Evolutionary conservation across 305 asterid species (phyloP).

Genomic region (Solanum aculeatissimum): DNA sequence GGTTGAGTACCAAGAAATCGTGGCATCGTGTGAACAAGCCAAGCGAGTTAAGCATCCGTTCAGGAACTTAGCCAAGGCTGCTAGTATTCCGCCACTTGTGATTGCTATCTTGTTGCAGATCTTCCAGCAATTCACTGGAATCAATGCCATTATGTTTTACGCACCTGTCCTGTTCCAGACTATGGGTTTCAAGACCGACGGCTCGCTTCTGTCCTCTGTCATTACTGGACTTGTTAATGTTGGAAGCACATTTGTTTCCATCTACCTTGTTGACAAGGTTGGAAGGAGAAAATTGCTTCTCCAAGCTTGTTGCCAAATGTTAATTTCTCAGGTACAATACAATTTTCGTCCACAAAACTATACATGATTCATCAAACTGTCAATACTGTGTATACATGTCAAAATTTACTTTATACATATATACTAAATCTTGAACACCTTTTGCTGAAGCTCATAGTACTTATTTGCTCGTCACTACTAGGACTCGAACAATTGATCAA

Average conservation of each 20-base stretch:
- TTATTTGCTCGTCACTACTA: neutral
- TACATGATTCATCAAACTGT: neutral
- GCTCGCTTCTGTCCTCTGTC: conserved; percentile 24
- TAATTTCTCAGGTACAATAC: conserved; percentile 15
- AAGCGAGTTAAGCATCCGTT: conserved; percentile 11
- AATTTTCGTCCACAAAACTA: neutral
- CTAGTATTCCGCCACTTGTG: conserved; percentile 27
- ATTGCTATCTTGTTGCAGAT: conserved; percentile 18
- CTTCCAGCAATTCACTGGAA: conserved; percentile 36
- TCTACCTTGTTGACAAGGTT: conserved; percentile 12
- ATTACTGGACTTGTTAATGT: conserved; percentile 30
- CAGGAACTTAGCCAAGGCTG: conserved; percentile 7
- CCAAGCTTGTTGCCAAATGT: conserved; percentile 26
- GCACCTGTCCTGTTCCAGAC: conserved; percentile 53
- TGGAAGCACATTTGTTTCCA: conserved; percentile 21
- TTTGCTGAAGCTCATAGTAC: neutral
- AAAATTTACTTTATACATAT: neutral
- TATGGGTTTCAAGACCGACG: conserved; percentile 22
- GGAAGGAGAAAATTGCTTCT: conserved; percentile 28
- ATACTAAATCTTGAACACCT: neutral
- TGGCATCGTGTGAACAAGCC: conserved; percentile 5
- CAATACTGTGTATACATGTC: neutral
- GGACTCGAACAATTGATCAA: neutral
- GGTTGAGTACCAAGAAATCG: conserved; percentile 11
- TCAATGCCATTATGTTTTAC: conserved; percentile 53